These are phyloP conservation scores for Mycena albidolilacea DNA, from an alignment of 768 basidiomycete genomes.

Conservation along the genomic window DNA sequence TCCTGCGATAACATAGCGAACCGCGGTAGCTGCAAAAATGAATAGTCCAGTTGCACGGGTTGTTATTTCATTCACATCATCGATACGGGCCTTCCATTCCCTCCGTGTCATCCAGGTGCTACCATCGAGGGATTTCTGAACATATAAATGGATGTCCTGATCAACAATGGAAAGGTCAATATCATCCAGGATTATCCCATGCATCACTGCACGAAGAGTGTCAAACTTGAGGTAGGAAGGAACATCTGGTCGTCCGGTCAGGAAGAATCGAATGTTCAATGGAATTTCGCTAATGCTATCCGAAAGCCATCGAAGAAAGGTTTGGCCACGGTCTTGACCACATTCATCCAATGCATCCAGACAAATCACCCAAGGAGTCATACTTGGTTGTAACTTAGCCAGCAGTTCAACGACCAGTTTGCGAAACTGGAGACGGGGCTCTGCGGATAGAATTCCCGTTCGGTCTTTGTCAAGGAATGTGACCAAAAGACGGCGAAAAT, in stretches of 20 bases:
- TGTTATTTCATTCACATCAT: constrained; percentile 1
- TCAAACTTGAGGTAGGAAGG: constrained; percentile 19
- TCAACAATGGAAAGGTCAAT: not conserved
- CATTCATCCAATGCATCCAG: constrained; percentile 21
- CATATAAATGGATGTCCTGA: not conserved
- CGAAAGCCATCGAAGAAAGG: constrained; percentile 12
- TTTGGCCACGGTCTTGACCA: constrained; percentile 9
- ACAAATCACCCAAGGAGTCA: constrained; percentile 11
- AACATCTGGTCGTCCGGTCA: constrained; percentile 31
- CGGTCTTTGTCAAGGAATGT: constrained; percentile 1
- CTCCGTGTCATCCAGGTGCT: not conserved
- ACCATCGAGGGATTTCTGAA: constrained; percentile 4
- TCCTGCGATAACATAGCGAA: constrained; percentile 3
- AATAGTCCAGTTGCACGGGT: not conserved
- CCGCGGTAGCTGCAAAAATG: constrained; percentile 8
- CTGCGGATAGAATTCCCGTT: not conserved
- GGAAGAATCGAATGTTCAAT: constrained; percentile 12
- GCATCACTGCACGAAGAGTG: not conserved
- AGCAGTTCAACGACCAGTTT: constrained; percentile 18
- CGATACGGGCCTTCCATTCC: not conserved
- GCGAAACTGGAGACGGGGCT: constrained; percentile 6
- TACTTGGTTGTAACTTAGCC: not conserved
- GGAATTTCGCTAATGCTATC: constrained; percentile 10
- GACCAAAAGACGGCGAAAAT: not conserved
- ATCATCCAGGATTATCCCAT: not conserved